Evolutionary conservation across 345 rosid species (phyloP).

Genomic region (Ceriops tagal): DNA sequence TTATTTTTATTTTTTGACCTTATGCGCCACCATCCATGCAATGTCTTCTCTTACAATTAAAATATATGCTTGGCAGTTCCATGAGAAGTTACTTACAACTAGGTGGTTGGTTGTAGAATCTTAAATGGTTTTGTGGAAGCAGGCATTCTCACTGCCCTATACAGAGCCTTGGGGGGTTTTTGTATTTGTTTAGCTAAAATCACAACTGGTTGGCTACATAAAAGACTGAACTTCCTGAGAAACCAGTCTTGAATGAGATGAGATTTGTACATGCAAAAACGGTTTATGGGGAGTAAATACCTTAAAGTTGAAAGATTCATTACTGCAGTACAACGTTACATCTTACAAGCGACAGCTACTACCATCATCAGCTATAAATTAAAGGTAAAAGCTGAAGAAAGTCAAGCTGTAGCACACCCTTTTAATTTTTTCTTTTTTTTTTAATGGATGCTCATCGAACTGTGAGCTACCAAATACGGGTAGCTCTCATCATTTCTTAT

Average conservation of each 20-base stretch:
- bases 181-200: background rate
- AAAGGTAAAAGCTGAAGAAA: no score
- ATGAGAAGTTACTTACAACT: background rate
- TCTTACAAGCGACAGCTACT: no score
- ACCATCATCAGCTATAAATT: no score
- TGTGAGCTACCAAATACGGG: no score
- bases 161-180: background rate
- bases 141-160: background rate
- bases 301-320: background rate
- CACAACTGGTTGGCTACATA: background rate
- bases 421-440: no score
- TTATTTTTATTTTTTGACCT: background rate
- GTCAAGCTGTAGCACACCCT: no score
- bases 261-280: background rate
- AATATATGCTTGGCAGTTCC: background rate
- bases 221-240: background rate
- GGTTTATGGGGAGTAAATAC: background rate
- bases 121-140: background rate
- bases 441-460: no score
- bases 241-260: background rate
- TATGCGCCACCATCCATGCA: slow-evolving; percentile 20
- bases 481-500: no score
- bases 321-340: no score
- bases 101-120: slow-evolving; percentile 16
- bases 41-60: background rate